These are phyloP conservation scores for Barnettozyma botsteinii DNA, from an alignment of 805 yeast genomes.

Conservation along the genomic window DNA sequence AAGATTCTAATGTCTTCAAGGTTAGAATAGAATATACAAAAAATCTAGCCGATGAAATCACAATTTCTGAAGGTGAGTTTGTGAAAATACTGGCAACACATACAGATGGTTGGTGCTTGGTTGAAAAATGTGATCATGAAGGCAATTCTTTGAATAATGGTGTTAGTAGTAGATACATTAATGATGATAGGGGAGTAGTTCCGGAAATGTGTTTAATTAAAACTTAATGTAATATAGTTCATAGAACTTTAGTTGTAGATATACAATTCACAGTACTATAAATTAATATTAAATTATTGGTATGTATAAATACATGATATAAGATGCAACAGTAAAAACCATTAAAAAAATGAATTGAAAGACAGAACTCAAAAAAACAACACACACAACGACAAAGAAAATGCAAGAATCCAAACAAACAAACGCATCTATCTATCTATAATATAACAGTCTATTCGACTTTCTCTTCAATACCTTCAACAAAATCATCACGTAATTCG, in stretches of 20 bases:
- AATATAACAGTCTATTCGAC: not conserved
- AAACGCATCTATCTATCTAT: no score
- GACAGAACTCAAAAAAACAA: not conserved
- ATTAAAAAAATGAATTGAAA: not conserved
- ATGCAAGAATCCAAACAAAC: not conserved
- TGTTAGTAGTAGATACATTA: slow-evolving; percentile 22
- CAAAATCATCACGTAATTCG: slow-evolving; percentile 5
- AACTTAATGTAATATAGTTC: no score
- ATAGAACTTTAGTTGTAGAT: not conserved
- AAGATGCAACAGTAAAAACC: not conserved
- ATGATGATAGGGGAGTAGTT: slow-evolving; percentile 35
- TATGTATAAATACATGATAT: not conserved
- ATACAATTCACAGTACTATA: not conserved
- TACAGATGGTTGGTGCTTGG: slow-evolving; percentile 41
- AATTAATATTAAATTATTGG: not conserved
- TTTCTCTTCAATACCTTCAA: not conserved
- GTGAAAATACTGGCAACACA: slow-evolving; percentile 33
- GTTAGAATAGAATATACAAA: slow-evolving; percentile 27
- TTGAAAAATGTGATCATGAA: slow-evolving; percentile 28
- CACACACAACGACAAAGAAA: not conserved
- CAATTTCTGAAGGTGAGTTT: slow-evolving; percentile 27
- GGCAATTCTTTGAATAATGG: slow-evolving; percentile 17
- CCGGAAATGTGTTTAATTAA: slow-evolving; percentile 32
- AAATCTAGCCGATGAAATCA: slow-evolving; percentile 33
- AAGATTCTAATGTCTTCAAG: slow-evolving; percentile 13